Base-by-base conservation (phyloP, 2,329 filamentous ascomycete species). In the Cladosporium sphaerospermum region DNA sequence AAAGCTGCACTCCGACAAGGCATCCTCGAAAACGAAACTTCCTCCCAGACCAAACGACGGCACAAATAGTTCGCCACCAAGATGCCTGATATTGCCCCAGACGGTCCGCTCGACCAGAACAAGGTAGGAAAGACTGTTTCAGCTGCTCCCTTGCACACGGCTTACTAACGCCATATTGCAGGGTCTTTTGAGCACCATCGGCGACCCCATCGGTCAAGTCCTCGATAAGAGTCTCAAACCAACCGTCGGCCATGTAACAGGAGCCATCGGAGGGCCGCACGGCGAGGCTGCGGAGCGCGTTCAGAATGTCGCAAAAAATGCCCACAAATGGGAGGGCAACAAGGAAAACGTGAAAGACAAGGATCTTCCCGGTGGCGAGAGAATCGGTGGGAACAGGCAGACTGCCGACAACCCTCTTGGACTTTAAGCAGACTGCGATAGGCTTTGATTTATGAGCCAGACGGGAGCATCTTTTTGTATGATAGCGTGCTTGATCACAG, bases 351-450 rank as follows among this genome's bases (percentile, higher is more conserved):
- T 63, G 48, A 14, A 56, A 10, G 56, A 65, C 42, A 52, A 55
- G 18, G 61, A 67, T 16, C 46, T 60, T 53, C 60, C 61, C 4
- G 64, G 64, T 28, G 64, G 60, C 3, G 57, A 65, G 56, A 58
- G 62, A 45, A 65, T 69, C 19, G 67, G 67, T 9, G 67, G 66
- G 8, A 68, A 69, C 31, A 50, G 59, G 47, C 67, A 69, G 62
- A 65, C 57, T 16, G 67, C 63, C 9, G 59, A 64, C 60, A 70
- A 70, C 54, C 67, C 67, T 42, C 52, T 69, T 34, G 66, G 67
- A 2, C 53, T 69, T 59, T 69, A 54, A 60, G 44, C 18, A 28
- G 23, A 28, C 23, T 28, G 23, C 23, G 23, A 7, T 9, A 14
- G 34, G 34, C n/a, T 37, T 37, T 28, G 23, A 28, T 28, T 28